Evolutionary conservation across 1,139 yeast genomes (phyloP), one percentile per base, ranked within the genome.

Genomic region (Zygosaccharomyces pseudobailii): DNA sequence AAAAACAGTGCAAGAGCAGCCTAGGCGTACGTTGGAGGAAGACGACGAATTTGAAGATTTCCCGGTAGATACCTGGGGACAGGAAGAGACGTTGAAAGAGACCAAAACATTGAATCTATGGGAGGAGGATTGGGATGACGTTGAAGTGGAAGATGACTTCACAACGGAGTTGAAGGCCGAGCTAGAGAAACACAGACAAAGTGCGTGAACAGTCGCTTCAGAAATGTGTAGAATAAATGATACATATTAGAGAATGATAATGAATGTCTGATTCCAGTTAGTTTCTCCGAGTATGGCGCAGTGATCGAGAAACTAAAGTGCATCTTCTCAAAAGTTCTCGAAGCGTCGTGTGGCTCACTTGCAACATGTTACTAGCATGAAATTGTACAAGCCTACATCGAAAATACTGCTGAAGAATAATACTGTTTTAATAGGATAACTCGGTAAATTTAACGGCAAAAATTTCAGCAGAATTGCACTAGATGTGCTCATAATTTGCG

Each of bases 71-170:
- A 78, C 77, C 51, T 80, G 85, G 85, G 69, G 73, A 25, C 74
- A 71, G 34, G 70, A 70, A 35, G 75, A 76, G 36, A 65, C 78
- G 8, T 62, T 77, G n/a, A 57, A 54, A 32, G 60, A 54, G 17
- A 51, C 57, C 9, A 48, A 61, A 10, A 68, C 67, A 42, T 71
- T 56, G 71, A 80, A 79, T 55, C 76, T 88, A 49, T 89, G 97
- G 96, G 96, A 89, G 63, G 96, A 89, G 66, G 90, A 87, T 64
- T 89, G 97, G 97, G 96, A 89, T 58, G 96, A 87, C 63, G 94
- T 84, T 52, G 95, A 88, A 61, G 84, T 84, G 48, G 90, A 85
- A 54, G 96, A 87, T 64, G 87, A 86, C 54, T 89, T 89, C 66
- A 80, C 92, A 27, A 76, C 75, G 51, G 80, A 76, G 58, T 74